Conservation (phyloP, 2,329 filamentous ascomycete species). For the Diaporthe velutina region DNA sequence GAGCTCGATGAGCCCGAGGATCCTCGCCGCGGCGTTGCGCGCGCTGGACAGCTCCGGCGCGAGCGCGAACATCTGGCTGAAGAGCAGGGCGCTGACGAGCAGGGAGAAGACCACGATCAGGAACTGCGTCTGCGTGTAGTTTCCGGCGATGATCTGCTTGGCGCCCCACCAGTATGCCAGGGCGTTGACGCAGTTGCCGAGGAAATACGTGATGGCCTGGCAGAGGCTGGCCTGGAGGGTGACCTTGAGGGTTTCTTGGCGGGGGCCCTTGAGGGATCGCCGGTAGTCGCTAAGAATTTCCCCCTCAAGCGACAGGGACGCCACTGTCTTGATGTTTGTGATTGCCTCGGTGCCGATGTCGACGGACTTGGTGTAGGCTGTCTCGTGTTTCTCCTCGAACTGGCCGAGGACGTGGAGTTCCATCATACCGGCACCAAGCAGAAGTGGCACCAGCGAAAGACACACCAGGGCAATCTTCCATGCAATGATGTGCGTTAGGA, state of each 20-base stretch:
- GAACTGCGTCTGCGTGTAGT: conserved; percentile 67
- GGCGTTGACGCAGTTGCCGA: conserved; percentile 48
- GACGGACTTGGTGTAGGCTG: conserved; percentile 73
- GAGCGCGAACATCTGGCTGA: conserved; percentile 70
- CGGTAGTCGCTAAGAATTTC: conserved; percentile 67
- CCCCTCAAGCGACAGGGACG: conserved; percentile 66
- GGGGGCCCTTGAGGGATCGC: conserved; percentile 61
- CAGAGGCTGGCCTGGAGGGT: conserved; percentile 37
- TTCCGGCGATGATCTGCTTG: conserved; percentile 66
- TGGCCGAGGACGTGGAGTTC: conserved; percentile 72
- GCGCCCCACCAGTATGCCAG: conserved; percentile 74
- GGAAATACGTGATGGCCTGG: conserved; percentile 39
- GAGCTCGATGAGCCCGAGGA: conserved; percentile 48
- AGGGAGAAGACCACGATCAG: conserved; percentile 66
- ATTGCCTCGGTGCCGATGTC: conserved; percentile 77
- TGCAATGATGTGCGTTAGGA: conserved; percentile 77
- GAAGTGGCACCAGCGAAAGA: conserved; percentile 75
- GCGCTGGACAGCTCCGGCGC: conserved; percentile 69
- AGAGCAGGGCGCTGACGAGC: conserved; percentile 67
- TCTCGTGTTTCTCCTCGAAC: conserved; percentile 73
- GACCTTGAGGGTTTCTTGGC: conserved; percentile 59
- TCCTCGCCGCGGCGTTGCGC: conserved; percentile 58
- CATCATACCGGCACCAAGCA: conserved; percentile 78
- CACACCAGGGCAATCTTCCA: conserved; percentile 84
- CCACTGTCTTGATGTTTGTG: conserved; percentile 73